Evolutionary conservation across 306 rosid genomes (phyloP), one percentile per base, ranked within the genome.

Genomic region (Amphicarpaea edgeworthii): DNA sequence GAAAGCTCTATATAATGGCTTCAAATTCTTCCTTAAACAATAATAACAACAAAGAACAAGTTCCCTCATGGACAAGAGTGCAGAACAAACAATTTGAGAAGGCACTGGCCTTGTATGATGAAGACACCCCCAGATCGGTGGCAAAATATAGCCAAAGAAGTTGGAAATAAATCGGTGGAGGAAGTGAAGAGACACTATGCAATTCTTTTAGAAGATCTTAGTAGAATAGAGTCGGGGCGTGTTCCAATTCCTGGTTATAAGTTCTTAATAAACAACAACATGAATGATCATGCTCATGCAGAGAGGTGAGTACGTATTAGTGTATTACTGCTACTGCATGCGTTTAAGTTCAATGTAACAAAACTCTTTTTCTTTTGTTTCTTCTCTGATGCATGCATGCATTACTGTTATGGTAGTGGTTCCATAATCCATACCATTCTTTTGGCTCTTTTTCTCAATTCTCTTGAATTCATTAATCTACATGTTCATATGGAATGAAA

Each of bases 171-270:
- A 62, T 30, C 79, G 14, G 72, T 6, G 3, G 72, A 62, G 4
- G 72, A 75, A 62, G 72, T 75, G 17, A 49, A 75, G 53, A 75
- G 6, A 37, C 79, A 75, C 51, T 62, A 62, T 15, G 63, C 32
- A 62, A 75, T 75, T 10, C 79, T 75, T 20, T 21, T 75, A 1
- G 63, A 75, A 62, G 79, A 75, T 21, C 6, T 75, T 34, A 3
- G 2, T 12, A 37, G 17, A 14, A 75, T 75, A 62, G 79, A 75
- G 6, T 7, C 49, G 0, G 79, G 79, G 12, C 51, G 0, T 12
- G n/a, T 75, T 63, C 79, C 64, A 15, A 49, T 75, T 45, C 79
- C 72, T 1, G 42, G 37, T 3, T 75, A 75, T n/a, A 15, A 47
- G 24, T 28, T 40, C 16, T 32, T 14, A 28, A n/a, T n/a, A n/a